phyloP scores from a whole-genome alignment of 495 filamentous ascomycete genomes.

The Cercophora scortea region DNA sequence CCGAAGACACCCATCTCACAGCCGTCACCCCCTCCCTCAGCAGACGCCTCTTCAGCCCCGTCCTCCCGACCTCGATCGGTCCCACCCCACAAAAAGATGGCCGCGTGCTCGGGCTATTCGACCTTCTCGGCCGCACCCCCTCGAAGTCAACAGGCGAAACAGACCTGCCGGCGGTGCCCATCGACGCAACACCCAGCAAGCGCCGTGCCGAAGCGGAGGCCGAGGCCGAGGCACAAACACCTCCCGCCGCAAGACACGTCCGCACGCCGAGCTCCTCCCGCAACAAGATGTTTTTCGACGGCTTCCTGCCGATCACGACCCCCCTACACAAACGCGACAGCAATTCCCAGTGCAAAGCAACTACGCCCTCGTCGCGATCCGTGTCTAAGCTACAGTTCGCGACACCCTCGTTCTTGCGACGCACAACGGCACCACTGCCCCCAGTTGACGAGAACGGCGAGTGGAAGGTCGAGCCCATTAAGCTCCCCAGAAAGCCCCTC shows the following conservation, averaged over 20 bases:
- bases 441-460: constrained; percentile 43
- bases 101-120: constrained; percentile 81
- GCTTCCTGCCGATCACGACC: constrained; percentile 53
- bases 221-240: constrained; percentile 7
- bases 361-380: constrained; percentile 33
- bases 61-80: constrained; percentile 53
- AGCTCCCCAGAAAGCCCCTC: constrained; percentile 53
- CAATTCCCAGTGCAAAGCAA: constrained; percentile 19
- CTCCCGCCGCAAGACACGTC: constrained; percentile 11
- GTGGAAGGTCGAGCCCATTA: constrained; percentile 39
- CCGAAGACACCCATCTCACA: constrained; percentile 33
- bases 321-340: constrained; percentile 38
- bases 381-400: constrained; percentile 44
- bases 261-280: constrained; percentile 21
- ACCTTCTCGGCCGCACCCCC: constrained; percentile 59
- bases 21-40: constrained; percentile 53
- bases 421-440: constrained; percentile 35
- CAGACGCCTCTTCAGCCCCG: constrained; percentile 51
- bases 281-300: constrained; percentile 41
- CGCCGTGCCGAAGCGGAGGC: constrained; percentile 7
- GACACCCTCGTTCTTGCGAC: constrained; percentile 72
- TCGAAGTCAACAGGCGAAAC: constrained; percentile 5
- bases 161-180: constrained; percentile 9
- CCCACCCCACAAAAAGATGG: constrained; percentile 92
- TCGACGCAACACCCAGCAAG: constrained; percentile 25